Evolutionary conservation across 352 stramenopile species (phyloP).

Genomic region (Globisporangium perplexum): DNA sequence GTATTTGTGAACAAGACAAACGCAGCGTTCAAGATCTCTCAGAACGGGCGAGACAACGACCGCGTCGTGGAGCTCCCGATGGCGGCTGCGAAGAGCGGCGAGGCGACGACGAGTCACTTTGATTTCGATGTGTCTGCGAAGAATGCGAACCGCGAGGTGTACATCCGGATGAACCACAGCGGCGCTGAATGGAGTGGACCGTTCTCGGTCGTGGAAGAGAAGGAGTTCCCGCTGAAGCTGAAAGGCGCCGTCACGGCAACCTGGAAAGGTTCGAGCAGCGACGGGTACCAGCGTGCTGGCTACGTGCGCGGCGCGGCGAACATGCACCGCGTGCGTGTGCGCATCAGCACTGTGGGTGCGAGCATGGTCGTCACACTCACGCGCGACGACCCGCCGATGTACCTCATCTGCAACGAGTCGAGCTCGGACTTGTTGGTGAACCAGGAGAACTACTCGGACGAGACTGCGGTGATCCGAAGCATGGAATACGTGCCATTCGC

Average conservation of each 20-base stretch:
- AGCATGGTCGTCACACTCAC: slow-evolving; percentile 79
- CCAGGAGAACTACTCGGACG: slow-evolving; percentile 61
- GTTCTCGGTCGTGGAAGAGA: slow-evolving; percentile 79
- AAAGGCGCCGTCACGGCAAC: slow-evolving; percentile 42
- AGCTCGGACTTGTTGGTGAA: slow-evolving; percentile 66
- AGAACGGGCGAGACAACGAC: slow-evolving; percentile 54
- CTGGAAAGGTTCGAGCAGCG: slow-evolving; percentile 39
- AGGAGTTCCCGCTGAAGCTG: slow-evolving; percentile 79
- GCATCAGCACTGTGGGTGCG: slow-evolving; percentile 68
- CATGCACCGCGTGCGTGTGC: slow-evolving; percentile 70
- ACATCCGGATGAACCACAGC: slow-evolving; percentile 71
- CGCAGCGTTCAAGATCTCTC: slow-evolving; percentile 68
- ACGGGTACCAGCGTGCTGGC: slow-evolving; percentile 29
- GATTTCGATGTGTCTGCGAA: slow-evolving; percentile 65
- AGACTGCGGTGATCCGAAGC: slow-evolving; percentile 53
- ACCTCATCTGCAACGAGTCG: slow-evolving; percentile 82
- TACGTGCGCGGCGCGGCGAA: slow-evolving; percentile 35
- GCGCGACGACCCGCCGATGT: slow-evolving; percentile 78
- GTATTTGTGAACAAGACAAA: slow-evolving; percentile 85
- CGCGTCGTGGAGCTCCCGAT: slow-evolving; percentile 56
- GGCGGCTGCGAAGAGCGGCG: slow-evolving; percentile 25
- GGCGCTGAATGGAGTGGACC: slow-evolving; percentile 77
- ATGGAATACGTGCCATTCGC: slow-evolving; percentile 78
- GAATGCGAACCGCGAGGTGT: slow-evolving; percentile 46
- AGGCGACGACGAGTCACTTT: slow-evolving; percentile 41